Evolutionary conservation across 768 basidiomycete species (phyloP).

Genomic region (Boletus insuetus): DNA sequence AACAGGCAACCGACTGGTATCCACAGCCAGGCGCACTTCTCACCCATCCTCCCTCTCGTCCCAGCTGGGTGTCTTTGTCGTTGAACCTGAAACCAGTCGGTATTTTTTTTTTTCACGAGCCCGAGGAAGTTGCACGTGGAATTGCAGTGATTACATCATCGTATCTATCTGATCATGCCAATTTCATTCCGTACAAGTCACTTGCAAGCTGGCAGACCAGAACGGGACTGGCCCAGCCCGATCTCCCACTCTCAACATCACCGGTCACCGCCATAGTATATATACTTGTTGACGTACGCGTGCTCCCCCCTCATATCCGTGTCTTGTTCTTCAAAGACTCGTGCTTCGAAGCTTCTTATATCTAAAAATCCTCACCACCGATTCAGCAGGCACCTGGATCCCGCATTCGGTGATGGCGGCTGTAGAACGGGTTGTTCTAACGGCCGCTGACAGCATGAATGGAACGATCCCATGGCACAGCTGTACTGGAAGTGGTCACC

Average conservation of each 20-base stretch:
- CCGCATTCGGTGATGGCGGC: slow-evolving; percentile 12
- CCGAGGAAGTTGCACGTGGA: slow-evolving; percentile 18
- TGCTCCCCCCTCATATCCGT: slow-evolving; percentile 18
- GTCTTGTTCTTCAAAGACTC: neutral
- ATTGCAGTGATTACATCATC: slow-evolving; percentile 28
- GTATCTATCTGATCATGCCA: slow-evolving; percentile 19
- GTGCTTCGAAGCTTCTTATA: slow-evolving; percentile 5
- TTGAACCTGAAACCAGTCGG: too few relatives aligned
- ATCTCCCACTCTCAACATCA: neutral
- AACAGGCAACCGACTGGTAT: slow-evolving; percentile 1
- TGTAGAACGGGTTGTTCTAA: slow-evolving; percentile 9
- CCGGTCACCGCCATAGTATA: too few relatives aligned
- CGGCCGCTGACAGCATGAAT: slow-evolving; percentile 2
- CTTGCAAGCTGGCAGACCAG: slow-evolving; percentile 12
- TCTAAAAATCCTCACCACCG: neutral
- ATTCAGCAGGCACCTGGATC: neutral
- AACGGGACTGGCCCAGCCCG: neutral
- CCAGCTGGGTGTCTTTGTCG: too few relatives aligned
- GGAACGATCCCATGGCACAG: neutral
- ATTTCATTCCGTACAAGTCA: slow-evolving; percentile 10
- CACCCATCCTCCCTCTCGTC: neutral
- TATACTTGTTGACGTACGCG: neutral
- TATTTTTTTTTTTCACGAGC: slow-evolving; percentile 8
- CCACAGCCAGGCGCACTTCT: neutral
- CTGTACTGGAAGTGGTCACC: neutral